Percentiles rank a stretch among this genome's conserved stretches.
phyloP scores from a whole-genome alignment of 495 filamentous ascomycete genomes.

The Aspergillus homomorphus region DNA sequence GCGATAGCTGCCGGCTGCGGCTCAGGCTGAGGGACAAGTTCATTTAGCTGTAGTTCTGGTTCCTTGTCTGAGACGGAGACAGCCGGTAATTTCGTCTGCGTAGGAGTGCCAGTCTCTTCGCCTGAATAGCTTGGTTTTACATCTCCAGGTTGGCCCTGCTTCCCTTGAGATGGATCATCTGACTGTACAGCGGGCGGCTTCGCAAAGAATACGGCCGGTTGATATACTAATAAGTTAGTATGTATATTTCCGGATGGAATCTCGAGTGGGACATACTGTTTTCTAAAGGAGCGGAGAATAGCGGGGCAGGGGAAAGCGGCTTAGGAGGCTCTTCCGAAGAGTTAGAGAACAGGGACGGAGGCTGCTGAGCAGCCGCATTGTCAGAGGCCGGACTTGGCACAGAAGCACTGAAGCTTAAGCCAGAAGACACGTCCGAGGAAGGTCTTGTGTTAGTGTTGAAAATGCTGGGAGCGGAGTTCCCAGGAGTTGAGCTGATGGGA shows the following conservation, averaged over 20 bases:
- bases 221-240: not conserved
- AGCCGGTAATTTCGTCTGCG: not conserved
- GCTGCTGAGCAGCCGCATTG: not conserved
- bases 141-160: not conserved
- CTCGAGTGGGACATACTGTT: not conserved
- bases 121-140: not conserved
- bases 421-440: not conserved
- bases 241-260: too few relatives aligned
- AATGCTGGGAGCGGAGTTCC: conserved; percentile 18
- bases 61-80: not conserved
- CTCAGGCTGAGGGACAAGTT: not conserved
- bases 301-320: not conserved
- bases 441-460: conserved; percentile 15
- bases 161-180: not conserved
- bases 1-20: not conserved
- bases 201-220: not conserved
- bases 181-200: not conserved
- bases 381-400: not conserved
- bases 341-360: not conserved
- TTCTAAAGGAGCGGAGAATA: not conserved
- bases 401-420: conserved; percentile 13
- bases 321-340: not conserved
- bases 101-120: not conserved
- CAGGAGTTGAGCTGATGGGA: conserved; percentile 10
- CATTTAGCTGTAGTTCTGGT: not conserved